Evolutionary conservation across 345 rosid species (phyloP), one percentile per base, ranked within the genome.

Genomic region (Adansonia digitata): DNA sequence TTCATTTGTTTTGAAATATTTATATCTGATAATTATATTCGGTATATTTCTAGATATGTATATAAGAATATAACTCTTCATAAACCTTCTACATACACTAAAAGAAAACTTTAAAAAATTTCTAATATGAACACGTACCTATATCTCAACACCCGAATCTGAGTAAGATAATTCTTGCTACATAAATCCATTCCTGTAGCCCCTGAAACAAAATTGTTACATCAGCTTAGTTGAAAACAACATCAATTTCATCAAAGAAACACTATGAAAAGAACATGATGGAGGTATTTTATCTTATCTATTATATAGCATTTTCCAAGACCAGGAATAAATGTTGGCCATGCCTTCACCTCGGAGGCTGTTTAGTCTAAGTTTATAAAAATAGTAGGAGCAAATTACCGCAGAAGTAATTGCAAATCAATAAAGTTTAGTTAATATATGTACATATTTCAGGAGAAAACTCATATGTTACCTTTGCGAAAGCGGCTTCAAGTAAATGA

Each of bases 81-180:
- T n/a, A n/a, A n/a, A n/a, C n/a, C n/a, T n/a, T n/a, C n/a, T n/a
- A n/a, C n/a, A n/a, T n/a, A n/a, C n/a, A n/a, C n/a, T n/a, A n/a
- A n/a, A n/a, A n/a, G n/a, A n/a, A n/a, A n/a, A n/a, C n/a, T n/a
- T n/a, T n/a, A n/a, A n/a, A n/a, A n/a, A n/a, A n/a, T n/a, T n/a
- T n/a, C n/a, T n/a, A n/a, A n/a, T n/a, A n/a, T n/a, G n/a, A n/a
- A n/a, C n/a, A n/a, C n/a, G n/a, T n/a, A n/a, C n/a, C n/a, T n/a
- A n/a, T n/a, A n/a, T n/a, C n/a, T n/a, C n/a, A n/a, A n/a, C n/a
- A n/a, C n/a, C n/a, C n/a, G n/a, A n/a, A n/a, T n/a, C n/a, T n/a
- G n/a, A n/a, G n/a, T n/a, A n/a, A n/a, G 87, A 53, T 57, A 90
- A 79, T 71, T 90, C 92, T 77, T 88, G 92, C 92, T 92, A 90